Evolutionary conservation across 148 eudicot genomes (phyloP), one percentile per base, ranked within the genome.

Genomic region (Rhododendron kiyosumense): DNA sequence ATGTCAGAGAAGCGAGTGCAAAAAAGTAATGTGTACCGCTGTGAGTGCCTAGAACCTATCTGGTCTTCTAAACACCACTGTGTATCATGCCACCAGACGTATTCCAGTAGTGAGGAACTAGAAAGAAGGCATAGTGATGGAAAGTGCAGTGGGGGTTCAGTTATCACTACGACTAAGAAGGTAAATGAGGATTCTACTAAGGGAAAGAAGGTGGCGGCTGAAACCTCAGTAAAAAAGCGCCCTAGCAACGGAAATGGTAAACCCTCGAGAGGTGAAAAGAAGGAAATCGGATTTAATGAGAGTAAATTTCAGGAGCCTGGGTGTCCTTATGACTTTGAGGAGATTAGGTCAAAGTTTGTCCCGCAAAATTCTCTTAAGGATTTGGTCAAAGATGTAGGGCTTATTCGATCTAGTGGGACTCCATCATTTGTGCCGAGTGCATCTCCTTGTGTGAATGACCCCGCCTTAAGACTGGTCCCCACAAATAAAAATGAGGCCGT

Each of bases 11-110:
- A 78, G 86, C 89, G 15, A 52, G 81, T 67, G 51, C 20, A 67
- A 46, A 79, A 84, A 49, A 74, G 81, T 67, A 85, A 59, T 52
- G 22, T 87, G 49, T 78, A 86, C 79, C 83, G 94, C 82, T 92
- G 94, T 32, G 87, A 88, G 43, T 92, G 94, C 87, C 84, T 92
- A 61, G 94, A 92, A 81, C 88, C 85, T 54, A 73, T 92, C n/a
- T 89, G 91, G 91, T 81, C 88, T 78, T 91, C 88, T 71, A 87
- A 86, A 82, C 87, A 79, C 63, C 94, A 92, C 81, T 92, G 94
- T 86, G 28, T 81, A 4, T 75, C 85, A 15, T 92, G 94, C 87
- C 94, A 92, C 65, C 83, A 73, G 69, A 88, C 87, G 32, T 87
- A 83, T 85, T 48, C 81, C 65, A 85, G 85, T 41, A 17, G 32